Conservation (phyloP, 148 eudicot genomes). For the Vaccinium macrocarpon region DNA sequence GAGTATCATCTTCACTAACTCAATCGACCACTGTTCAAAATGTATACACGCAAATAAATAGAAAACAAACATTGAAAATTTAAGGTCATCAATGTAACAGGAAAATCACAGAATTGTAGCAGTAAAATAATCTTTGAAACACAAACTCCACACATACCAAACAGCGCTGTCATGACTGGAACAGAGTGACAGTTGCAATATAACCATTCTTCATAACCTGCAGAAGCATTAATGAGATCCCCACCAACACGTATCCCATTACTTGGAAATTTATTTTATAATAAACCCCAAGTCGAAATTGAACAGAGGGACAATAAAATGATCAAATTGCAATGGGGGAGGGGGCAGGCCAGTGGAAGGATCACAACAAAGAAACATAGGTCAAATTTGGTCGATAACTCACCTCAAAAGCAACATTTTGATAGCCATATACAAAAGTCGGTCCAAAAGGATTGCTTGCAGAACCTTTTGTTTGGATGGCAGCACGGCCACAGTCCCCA, state of each 20-base stretch:
- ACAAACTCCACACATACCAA: slow-evolving; percentile 13
- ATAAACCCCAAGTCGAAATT: neutral
- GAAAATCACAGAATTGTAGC: neutral
- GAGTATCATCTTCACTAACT: neutral
- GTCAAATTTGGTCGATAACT: slow-evolving; percentile 16
- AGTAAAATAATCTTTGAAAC: neutral
- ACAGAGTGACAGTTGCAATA: slow-evolving; percentile 87
- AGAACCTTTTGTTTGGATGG: slow-evolving; percentile 94
- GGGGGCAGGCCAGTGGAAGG: neutral
- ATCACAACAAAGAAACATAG: neutral
- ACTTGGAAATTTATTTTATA: neutral
- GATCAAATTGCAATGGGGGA: neutral
- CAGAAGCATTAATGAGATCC: slow-evolving; percentile 13
- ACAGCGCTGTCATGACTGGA: slow-evolving; percentile 57
- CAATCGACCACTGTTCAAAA: neutral
- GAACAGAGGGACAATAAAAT: slow-evolving; percentile 2
- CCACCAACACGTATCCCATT: neutral
- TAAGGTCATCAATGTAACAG: neutral
- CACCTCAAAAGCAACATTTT: slow-evolving; percentile 93
- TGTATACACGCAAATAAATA: neutral
- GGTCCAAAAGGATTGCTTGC: slow-evolving; percentile 92
- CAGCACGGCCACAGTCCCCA: slow-evolving; percentile 94
- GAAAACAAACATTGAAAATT: neutral
- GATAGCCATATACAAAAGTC: slow-evolving; percentile 94
- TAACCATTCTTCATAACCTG: slow-evolving; percentile 98